phyloP scores from a whole-genome alignment of 208 protist genomes.

The Kentomonas sorsogonicus region DNA sequence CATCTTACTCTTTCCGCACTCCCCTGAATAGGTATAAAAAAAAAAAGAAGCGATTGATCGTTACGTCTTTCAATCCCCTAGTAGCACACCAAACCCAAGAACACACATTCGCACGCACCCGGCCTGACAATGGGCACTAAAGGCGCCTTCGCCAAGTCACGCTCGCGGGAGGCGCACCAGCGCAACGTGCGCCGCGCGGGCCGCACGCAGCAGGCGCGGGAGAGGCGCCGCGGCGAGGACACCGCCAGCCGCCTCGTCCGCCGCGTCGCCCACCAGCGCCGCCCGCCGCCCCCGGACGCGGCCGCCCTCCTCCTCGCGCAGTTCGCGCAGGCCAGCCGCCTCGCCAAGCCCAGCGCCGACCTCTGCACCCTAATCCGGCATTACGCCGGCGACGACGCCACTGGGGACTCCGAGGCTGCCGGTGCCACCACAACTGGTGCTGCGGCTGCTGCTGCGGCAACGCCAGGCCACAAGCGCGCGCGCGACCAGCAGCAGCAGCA shows the following conservation, averaged over 20 bases:
- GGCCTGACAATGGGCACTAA: too few species aligned
- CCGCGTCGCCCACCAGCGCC: conserved; percentile 31
- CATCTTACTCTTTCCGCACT: too few species aligned
- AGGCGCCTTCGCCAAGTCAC: too few species aligned
- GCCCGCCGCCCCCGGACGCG: conserved; percentile 29
- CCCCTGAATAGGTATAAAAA: too few species aligned
- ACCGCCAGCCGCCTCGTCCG: conserved; percentile 44
- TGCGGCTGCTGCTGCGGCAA: conserved; percentile 6
- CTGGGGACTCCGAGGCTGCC: conserved; percentile 10
- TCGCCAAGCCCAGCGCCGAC: conserved; percentile 50
- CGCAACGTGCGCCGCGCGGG: too few species aligned
- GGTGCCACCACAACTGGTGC: neutral
- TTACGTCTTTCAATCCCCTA: too few species aligned
- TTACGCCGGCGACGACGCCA: too few species aligned
- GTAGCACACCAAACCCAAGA: too few species aligned
- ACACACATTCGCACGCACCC: too few species aligned
- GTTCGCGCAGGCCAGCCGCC: conserved; percentile 73
- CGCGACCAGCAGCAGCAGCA: conserved; percentile 19
- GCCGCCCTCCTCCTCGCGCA: conserved; percentile 53
- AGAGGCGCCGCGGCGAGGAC: conserved; percentile 57
- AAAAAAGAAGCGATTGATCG: too few species aligned
- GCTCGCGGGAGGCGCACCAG: too few species aligned
- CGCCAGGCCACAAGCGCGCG: conserved; percentile 28
- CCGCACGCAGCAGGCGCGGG: conserved; percentile 44
- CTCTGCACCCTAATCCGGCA: conserved; percentile 65